Evolutionary conservation across 331 rosid genomes (phyloP).

Genomic region (Quercus tomentella): DNA sequence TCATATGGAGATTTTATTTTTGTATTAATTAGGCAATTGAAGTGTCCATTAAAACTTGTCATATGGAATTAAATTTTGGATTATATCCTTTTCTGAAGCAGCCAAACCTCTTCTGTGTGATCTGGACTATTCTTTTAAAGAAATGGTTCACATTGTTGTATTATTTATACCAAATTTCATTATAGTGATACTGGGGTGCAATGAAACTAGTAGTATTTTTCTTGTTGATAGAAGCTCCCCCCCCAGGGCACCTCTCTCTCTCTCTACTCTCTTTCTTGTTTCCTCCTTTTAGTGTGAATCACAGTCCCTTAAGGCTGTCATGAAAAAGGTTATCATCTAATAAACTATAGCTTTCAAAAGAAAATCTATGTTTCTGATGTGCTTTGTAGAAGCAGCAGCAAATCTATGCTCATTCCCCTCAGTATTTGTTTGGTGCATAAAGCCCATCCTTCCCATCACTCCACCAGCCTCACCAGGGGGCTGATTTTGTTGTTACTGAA

Average conservation of each 20-base stretch:
- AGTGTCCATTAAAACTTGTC: background rate
- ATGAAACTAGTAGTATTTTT: too few species aligned
- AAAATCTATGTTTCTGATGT: too few species aligned
- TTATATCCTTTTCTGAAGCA: background rate
- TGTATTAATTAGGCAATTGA: background rate
- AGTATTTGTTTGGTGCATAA: background rate
- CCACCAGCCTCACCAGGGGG: background rate
- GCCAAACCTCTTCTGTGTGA: background rate
- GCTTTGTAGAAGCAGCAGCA: too few species aligned
- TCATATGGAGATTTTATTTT: background rate
- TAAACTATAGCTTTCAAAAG: too few species aligned
- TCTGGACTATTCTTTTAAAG: background rate
- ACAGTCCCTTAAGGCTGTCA: background rate
- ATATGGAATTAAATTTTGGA: background rate
- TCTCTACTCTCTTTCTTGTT: background rate
- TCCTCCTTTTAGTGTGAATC: background rate
- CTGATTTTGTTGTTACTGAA: background rate
- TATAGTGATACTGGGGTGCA: too few species aligned
- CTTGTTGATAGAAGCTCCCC: background rate
- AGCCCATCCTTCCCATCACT: background rate
- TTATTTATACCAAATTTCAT: too few species aligned
- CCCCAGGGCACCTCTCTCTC: too few species aligned
- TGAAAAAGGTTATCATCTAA: background rate
- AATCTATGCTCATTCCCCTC: too few species aligned
- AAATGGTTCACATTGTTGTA: background rate